Base-by-base conservation (phyloP, 495 filamentous ascomycete genomes). In the Penicillium canariense region DNA sequence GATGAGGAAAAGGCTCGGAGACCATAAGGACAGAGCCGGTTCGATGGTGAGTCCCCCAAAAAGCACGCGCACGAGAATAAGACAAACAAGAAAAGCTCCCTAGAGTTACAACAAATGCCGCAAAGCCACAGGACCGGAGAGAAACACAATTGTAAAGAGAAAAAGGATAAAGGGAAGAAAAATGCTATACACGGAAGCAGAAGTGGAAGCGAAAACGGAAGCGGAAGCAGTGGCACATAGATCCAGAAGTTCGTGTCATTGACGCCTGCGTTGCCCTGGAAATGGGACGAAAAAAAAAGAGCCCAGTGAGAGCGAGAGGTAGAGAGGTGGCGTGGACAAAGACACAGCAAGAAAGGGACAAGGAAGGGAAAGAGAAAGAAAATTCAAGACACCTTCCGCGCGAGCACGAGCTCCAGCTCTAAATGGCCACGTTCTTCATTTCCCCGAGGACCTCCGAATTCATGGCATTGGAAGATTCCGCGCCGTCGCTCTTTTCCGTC, bases 391-490 rank as follows among this genome's bases (percentile, higher is more conserved):
- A 20, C 25, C 10, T 27, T 14, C 43, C 11, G 12, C 38, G 38
- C 9, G n/a, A n/a, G n/a, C n/a, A n/a, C n/a, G 38, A 42, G 38
- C 20, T 31, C 38, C 27, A 6, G 46, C 43, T 57, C 64, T 73
- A 82, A 55, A 82, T 81, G 32, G 77, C 75, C 55, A 82, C 78
- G 60, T 76, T 82, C 65, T 82, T 82, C 79, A 82, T 80, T 48
- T 80, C 79, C 48, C 77, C 76, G 14, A 78, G 63, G 52, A 76
- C 70, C 56, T 76, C 73, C 11, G 66, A 63, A 45, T 76, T 72
- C 50, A 72, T 60, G 27, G 50, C 57, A 48, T 55, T 53, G 28
- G 68, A 61, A 20, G 71, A 51, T 32, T 59, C 65, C 25, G 60
- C 55, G 10, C 64, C 68, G 28, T 65, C 69, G 25, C 46, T 58